These are phyloP conservation scores for Aspergillus diversus DNA, from an alignment of 495 filamentous ascomycete species.

Conservation along the genomic window DNA sequence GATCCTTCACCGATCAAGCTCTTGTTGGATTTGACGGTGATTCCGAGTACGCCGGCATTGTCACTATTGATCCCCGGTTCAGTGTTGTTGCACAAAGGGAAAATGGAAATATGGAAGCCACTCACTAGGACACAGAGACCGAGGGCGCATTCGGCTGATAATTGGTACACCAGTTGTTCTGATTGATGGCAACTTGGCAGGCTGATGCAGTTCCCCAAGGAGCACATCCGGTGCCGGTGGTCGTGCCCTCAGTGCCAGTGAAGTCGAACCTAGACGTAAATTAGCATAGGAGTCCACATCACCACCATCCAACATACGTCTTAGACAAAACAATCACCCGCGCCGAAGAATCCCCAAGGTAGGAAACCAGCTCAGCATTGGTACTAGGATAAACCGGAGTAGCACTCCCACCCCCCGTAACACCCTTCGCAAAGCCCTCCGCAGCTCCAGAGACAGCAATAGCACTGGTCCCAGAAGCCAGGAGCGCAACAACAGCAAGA, in stretches of 20 bases:
- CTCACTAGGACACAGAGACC: constrained; percentile 43
- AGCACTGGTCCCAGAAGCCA: constrained; percentile 6
- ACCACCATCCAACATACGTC: constrained; percentile 20
- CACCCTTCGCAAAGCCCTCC: constrained; percentile 47
- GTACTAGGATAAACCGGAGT: constrained; percentile 41
- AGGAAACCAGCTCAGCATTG: constrained; percentile 47
- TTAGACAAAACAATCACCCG: constrained; percentile 44
- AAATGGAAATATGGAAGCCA: too few relatives aligned
- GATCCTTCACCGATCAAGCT: constrained; percentile 44
- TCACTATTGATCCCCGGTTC: constrained; percentile 23
- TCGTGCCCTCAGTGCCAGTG: constrained; percentile 46
- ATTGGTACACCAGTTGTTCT: constrained; percentile 52
- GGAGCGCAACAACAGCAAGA: too few relatives aligned
- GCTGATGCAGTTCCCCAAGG: constrained; percentile 47
- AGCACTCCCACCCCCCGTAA: constrained; percentile 45
- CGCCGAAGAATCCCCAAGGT: constrained; percentile 38
- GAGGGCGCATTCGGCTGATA: constrained; percentile 40
- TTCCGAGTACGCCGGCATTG: constrained; percentile 48
- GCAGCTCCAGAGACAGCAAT: constrained; percentile 40
- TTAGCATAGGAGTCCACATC: background rate
- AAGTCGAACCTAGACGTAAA: constrained; percentile 39
- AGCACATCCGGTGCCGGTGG: constrained; percentile 47
- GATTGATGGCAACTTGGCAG: constrained; percentile 58
- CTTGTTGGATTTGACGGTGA: constrained; percentile 52
- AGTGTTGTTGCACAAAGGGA: too few relatives aligned